phyloP scores from a whole-genome alignment of 805 yeast species.

The Nakazawaea ernobii region DNA sequence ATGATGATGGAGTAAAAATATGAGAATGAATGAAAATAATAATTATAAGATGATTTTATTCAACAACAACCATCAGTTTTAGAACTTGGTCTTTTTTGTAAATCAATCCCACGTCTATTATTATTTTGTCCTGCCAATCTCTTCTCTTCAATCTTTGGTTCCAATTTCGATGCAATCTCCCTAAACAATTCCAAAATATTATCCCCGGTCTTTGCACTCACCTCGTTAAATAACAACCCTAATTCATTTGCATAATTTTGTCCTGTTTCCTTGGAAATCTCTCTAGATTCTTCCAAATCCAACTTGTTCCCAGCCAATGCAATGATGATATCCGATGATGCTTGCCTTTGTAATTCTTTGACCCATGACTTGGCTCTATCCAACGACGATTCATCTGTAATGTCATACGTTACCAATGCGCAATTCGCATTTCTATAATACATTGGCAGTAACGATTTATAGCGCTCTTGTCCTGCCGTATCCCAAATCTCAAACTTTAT shows the following conservation, averaged over 20 bases:
- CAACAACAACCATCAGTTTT: constrained; percentile 9
- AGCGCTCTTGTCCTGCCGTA: constrained; percentile 82
- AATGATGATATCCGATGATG: constrained; percentile 66
- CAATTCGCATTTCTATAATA: constrained; percentile 78
- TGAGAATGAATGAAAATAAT: neutral
- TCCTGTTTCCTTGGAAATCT: constrained; percentile 40
- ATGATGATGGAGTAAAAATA: neutral
- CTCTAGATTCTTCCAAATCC: constrained; percentile 51
- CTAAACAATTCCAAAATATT: constrained; percentile 43
- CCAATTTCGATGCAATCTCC: constrained; percentile 42
- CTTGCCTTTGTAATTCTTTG: constrained; percentile 77
- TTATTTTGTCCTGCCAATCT: neutral
- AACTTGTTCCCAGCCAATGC: constrained; percentile 78
- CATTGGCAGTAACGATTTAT: constrained; percentile 76
- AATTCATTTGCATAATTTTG: constrained; percentile 50
- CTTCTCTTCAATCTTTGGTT: constrained; percentile 10
- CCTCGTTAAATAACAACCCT: constrained; percentile 44
- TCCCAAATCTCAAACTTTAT: constrained; percentile 82
- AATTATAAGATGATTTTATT: neutral
- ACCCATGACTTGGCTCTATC: constrained; percentile 73
- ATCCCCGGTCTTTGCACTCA: constrained; percentile 53
- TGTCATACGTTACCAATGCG: constrained; percentile 73
- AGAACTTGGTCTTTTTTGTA: constrained; percentile 2
- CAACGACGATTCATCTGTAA: constrained; percentile 62
- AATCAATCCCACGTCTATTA: constrained; percentile 7